A percentile compares a stretch with the other conserved stretches of the same genome.
Conservation (phyloP, 2,329 filamentous ascomycete species). For the Fusarium papillatum region DNA sequence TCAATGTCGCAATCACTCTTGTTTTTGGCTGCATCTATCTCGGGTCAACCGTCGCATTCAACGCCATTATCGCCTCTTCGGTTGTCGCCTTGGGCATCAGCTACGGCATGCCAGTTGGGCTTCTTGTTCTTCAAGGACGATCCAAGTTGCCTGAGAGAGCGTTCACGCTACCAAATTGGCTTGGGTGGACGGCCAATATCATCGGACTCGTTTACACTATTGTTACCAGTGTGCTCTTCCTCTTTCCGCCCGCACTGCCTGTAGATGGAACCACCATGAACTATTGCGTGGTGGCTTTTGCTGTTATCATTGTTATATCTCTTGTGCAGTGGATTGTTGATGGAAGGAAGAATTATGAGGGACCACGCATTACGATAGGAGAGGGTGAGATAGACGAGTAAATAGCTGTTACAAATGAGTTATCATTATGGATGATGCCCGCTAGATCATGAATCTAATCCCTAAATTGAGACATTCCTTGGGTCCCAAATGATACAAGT, state of each 20-base stretch:
- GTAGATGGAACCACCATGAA: slow-evolving; percentile 78
- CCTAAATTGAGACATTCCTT: not conserved
- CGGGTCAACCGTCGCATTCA: slow-evolving; percentile 75
- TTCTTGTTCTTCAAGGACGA: slow-evolving; percentile 76
- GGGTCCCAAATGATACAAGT: not conserved
- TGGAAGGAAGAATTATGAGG: slow-evolving; percentile 57
- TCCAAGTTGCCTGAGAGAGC: slow-evolving; percentile 69
- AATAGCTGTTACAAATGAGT: not conserved
- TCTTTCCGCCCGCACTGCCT: slow-evolving; percentile 77
- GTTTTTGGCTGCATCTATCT: slow-evolving; percentile 80
- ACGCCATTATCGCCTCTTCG: slow-evolving; percentile 78
- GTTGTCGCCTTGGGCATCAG: slow-evolving; percentile 80
- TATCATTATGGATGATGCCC: not conserved
- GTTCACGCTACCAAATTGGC: slow-evolving; percentile 49
- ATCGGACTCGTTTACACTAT: slow-evolving; percentile 72
- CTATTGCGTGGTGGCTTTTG: slow-evolving; percentile 62
- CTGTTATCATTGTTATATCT: slow-evolving; percentile 58
- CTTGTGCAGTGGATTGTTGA: slow-evolving; percentile 59
- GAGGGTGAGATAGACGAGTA: not conserved
- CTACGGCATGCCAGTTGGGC: slow-evolving; percentile 80
- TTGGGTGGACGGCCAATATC: slow-evolving; percentile 53
- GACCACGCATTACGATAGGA: slow-evolving; percentile 26
- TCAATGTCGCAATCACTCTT: slow-evolving; percentile 72
- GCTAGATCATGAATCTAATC: not conserved
- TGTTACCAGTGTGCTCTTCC: slow-evolving; percentile 78